A percentile compares a stretch with the other conserved stretches of the same genome.
These are phyloP conservation scores for Zygotorulaspora chibaensis DNA, from an alignment of 805 yeast species.

Conservation along the genomic window DNA sequence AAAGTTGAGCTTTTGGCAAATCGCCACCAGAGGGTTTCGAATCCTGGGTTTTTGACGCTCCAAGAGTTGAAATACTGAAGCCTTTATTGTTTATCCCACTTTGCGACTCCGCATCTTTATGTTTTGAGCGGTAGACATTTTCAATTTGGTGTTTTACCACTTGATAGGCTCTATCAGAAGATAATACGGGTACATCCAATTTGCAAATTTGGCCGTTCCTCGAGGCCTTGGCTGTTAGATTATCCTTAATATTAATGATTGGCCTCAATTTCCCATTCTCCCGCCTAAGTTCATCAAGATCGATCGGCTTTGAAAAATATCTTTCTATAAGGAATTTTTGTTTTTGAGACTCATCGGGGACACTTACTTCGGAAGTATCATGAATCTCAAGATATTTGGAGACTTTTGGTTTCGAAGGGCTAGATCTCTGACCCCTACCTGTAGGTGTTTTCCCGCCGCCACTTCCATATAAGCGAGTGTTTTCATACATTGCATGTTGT, in stretches of 20 bases:
- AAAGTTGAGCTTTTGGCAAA: constrained; percentile 1
- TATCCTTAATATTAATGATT: constrained; percentile 14
- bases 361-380: constrained; percentile 4
- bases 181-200: constrained; percentile 12
- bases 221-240: not conserved
- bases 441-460: not conserved
- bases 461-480: not conserved
- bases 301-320: constrained; percentile 12
- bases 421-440: not conserved
- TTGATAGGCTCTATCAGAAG: constrained; percentile 3
- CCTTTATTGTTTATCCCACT: constrained; percentile 10
- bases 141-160: constrained; percentile 12
- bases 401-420: constrained; percentile 1
- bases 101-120: constrained; percentile 16
- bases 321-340: constrained; percentile 5
- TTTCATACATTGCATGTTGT: not conserved
- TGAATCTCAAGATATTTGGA: constrained; percentile 7
- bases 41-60: constrained; percentile 7
- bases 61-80: constrained; percentile 6
- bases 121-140: constrained; percentile 6
- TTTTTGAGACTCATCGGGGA: not conserved
- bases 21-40: constrained; percentile 4
- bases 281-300: constrained; percentile 10
- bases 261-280: constrained; percentile 14
- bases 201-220: constrained; percentile 11